Conservation (phyloP, 129 eudicot species). For the Chrysanthemum lavandulifolium region DNA sequence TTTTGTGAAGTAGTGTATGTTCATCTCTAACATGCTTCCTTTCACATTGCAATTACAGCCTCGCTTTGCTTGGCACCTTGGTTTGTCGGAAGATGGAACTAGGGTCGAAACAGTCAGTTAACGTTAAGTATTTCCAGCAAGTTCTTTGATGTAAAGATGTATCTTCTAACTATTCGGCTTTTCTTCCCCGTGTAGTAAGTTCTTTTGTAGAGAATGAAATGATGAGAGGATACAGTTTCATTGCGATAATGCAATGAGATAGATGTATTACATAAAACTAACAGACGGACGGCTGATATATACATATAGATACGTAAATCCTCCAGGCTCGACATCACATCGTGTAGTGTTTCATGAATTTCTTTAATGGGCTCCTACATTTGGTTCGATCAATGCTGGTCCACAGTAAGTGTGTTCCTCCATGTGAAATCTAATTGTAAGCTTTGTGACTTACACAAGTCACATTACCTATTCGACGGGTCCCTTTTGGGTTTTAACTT, state of each 20-base stretch:
- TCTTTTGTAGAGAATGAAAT: conserved; percentile 28
- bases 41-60: conserved; percentile 26
- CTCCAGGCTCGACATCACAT: neutral
- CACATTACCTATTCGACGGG: no score
- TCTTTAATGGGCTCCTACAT: neutral
- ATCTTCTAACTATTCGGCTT: conserved; percentile 18
- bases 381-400: no score
- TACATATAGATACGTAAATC: conserved; percentile 4
- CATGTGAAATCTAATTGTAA: no score
- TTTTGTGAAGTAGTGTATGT: neutral
- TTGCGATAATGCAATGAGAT: conserved; percentile 12
- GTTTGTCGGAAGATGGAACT: conserved; percentile 26
- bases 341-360: neutral
- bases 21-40: conserved; percentile 10
- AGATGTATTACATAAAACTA: conserved; percentile 13
- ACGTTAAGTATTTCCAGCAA: conserved; percentile 12
- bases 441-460: no score
- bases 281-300: conserved; percentile 4
- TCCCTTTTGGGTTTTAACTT: no score
- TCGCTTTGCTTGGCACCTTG: conserved; percentile 36
- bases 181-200: conserved; percentile 8
- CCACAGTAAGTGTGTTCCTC: no score
- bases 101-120: conserved; percentile 11
- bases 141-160: conserved; percentile 17
- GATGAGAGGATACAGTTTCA: conserved; percentile 5